A percentile compares a stretch with the other conserved stretches of the same genome.
These are phyloP conservation scores for Mycena leptocephala DNA, from an alignment of 768 basidiomycete genomes.

Conservation along the genomic window DNA sequence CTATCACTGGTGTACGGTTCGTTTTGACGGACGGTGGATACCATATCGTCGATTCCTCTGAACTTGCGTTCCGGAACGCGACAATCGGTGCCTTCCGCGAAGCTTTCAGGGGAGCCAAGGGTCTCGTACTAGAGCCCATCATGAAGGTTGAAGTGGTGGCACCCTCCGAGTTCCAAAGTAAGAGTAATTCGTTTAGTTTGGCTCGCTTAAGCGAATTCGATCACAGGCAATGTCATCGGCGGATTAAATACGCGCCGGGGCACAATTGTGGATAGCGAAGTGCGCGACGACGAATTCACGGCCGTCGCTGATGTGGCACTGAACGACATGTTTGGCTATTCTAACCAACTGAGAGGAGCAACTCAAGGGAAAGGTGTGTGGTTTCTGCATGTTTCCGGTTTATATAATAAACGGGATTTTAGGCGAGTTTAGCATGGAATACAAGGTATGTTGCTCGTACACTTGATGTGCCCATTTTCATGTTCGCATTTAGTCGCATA, in stretches of 20 bases:
- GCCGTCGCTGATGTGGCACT: constrained; percentile 92
- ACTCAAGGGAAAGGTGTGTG: constrained; percentile 94
- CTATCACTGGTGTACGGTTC: constrained; percentile 88
- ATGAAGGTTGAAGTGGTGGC: constrained; percentile 99
- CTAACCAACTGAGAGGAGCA: constrained; percentile 90
- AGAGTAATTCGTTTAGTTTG: constrained; percentile 36
- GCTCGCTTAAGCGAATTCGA: constrained; percentile 7
- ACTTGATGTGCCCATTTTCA: not conserved
- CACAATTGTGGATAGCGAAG: constrained; percentile 95
- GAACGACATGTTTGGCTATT: constrained; percentile 99
- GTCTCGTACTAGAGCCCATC: constrained; percentile 96
- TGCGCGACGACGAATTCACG: constrained; percentile 97
- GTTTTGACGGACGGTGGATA: constrained; percentile 93
- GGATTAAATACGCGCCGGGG: constrained; percentile 94
- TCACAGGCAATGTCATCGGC: constrained; percentile 88
- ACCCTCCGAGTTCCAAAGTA: constrained; percentile 95
- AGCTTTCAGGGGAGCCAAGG: constrained; percentile 81
- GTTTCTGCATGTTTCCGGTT: not conserved
- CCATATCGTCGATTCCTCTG: constrained; percentile 97
- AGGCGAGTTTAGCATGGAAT: constrained; percentile 88
- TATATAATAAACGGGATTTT: not conserved
- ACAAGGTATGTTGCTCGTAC: constrained; percentile 69
- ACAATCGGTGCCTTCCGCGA: constrained; percentile 96
- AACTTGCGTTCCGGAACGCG: constrained; percentile 94
- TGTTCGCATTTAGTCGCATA: constrained; percentile 70